Evolutionary conservation across 1,284 basidiomycete genomes (phyloP), one percentile per base, ranked within the genome.

Genomic region (Trichosporon sp.): DNA sequence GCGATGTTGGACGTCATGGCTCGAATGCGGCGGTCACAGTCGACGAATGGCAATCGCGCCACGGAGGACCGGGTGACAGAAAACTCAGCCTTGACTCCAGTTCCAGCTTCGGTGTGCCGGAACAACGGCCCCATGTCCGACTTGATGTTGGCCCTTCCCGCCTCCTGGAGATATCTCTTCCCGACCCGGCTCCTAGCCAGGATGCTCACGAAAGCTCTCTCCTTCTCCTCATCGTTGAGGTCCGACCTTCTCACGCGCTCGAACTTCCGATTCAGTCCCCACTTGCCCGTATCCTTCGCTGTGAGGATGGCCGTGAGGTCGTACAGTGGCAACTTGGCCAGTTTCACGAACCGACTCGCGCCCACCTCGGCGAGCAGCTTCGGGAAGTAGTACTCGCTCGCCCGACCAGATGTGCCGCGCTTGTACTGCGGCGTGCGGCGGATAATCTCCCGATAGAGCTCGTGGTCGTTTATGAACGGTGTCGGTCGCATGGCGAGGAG

Each of bases 151-250:
- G 19, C 48, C 5, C 6, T 16, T 2, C 12, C 48, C n/a, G 51
- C 51, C 51, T 54, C 51, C 51, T 54, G 14, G 19, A 54, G 51
- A 26, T 54, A 54, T 26, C 51, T 16, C 51, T 54, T 54, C 51
- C 51, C 51, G 21, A 54, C 51, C 19, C 19, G 5, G 19, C 51
- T 54, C 8, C 51, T 19, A 12, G 51, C 51, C 2, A 54, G 19
- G 19, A 54, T 54, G 19, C 19, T 26, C 8, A 54, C 51, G 8
- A 54, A 54, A 6, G 51, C 51, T 16, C 51, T 54, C 21, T 54
- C 51, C 51, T 54, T 54, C 19, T 54, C 51, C 8, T 54, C 51
- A 16, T 54, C 51, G 19, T 19, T 54, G 19, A 54, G 51, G 19
- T 21, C 8, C 10, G 51, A 54, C 51, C 51, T 7, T 1, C 51